Percentiles rank a stretch among this genome's conserved stretches.
Conservation (phyloP, 2,329 filamentous ascomycete genomes). For the Aspergillus pseudotamarii region DNA sequence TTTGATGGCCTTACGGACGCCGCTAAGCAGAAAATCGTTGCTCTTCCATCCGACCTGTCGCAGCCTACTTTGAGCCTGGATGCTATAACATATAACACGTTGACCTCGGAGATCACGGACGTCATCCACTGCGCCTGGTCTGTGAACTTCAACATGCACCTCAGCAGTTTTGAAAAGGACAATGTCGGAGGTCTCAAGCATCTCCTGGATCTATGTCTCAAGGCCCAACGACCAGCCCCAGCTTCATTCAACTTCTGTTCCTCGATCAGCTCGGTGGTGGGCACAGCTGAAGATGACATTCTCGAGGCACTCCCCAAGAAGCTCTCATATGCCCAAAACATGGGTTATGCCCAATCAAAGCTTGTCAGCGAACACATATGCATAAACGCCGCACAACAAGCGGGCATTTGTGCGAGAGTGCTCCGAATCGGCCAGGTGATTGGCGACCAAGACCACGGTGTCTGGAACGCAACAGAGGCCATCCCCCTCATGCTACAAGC, state of each 20-base stretch:
- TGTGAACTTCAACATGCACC: constrained; percentile 64
- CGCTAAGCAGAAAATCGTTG: constrained; percentile 44
- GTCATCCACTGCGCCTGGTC: constrained; percentile 68
- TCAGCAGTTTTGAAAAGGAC: constrained; percentile 58
- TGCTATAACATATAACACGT: constrained; percentile 40
- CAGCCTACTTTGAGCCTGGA: constrained; percentile 53
- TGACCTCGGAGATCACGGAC: constrained; percentile 49
- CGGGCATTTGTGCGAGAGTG: constrained; percentile 24
- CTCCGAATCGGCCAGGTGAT: constrained; percentile 41
- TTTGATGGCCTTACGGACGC: constrained; percentile 24
- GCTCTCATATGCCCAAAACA: constrained; percentile 41
- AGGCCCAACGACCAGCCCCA: constrained; percentile 30
- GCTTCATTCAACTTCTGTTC: constrained; percentile 55
- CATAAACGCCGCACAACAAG: constrained; percentile 23
- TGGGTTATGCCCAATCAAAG: constrained; percentile 49
- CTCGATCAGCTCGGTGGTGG: constrained; percentile 49
- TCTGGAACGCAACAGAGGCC: constrained; percentile 37
- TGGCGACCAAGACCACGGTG: constrained; percentile 30
- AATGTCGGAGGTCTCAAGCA: constrained; percentile 55
- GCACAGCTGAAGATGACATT: constrained; percentile 29
- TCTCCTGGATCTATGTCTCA: constrained; percentile 42
- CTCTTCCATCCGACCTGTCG: constrained; percentile 54
- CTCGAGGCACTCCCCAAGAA: constrained; percentile 38
- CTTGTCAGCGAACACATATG: constrained; percentile 38
- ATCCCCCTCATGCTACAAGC: constrained; percentile 57